Base-by-base conservation (phyloP, 306 rosid genomes). In the Fagus sylvatica region DNA sequence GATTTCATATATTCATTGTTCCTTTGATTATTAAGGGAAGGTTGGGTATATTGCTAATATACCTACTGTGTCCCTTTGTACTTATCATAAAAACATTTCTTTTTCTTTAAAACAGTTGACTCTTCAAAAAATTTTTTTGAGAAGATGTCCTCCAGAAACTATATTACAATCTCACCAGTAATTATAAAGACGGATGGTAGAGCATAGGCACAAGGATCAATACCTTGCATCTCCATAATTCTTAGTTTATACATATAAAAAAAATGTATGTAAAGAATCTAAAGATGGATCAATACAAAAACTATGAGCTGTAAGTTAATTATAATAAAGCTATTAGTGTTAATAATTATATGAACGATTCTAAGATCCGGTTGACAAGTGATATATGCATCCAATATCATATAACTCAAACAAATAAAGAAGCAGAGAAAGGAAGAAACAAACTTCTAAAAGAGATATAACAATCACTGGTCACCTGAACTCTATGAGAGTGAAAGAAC, bases 401-500 rank as follows among this genome's bases (percentile, higher is more conserved):
- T 62, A 62, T 34, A 34, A 34, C 9, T 62, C 43, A 62, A 36
- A 16, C 69, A 79, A 22, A 74, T 69, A 77, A 33, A 12, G 16
- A 88, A 57, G 75, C 17, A 32, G 40, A 74, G 12, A 39, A 7
- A 80, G 16, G 55, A 79, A 82, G 22, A 30, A 79, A 74, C 7
- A 61, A 36, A 60, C 55, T 59, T 22, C 30, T 76, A 60, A 71
- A 36, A 70, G 68, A 53, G 55, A 62, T 78, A 49, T 69, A 55
- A 77, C 78, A 74, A 76, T 72, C 42, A 53, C 46, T 70, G 78
- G 79, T 81, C 81, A 93, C 99, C 99, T 95, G 99, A 83, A 95
- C 99, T 82, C 99, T 88, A 76, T 95, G 99, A 37, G 99, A 95
- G 85, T 95, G 99, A 90, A 89, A 95, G 87, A 95, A 95, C 84